Base-by-base conservation (phyloP, 441 rosid genomes). In the Omphalea diandra region DNA sequence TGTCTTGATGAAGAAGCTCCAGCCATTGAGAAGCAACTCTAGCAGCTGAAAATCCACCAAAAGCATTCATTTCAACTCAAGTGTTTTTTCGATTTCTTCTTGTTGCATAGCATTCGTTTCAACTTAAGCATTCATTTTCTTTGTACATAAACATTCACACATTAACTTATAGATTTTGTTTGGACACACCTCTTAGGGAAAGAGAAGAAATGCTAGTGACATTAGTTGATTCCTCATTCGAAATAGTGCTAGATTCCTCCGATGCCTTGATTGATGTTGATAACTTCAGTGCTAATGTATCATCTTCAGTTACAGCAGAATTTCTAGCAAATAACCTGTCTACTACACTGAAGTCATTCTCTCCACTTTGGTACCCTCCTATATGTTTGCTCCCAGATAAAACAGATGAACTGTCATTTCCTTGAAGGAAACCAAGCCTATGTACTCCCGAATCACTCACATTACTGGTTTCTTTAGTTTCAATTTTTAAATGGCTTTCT, bases 21-120 rank as follows among this genome's bases (percentile, higher is more conserved):
- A 95, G 70, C 99, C 99, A 95, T 71, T 95, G 97, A 38, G 98
- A 85, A 74, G 98, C 97, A 59, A 92, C 87, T 31, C 81, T 85
- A 54, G 98, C 99, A 83, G 96, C 98, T 92, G 91, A 54, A 83
- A 73, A 32, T 31, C 49, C 27, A 49, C 33, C 55, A 55, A 14
- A 10, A 44, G 40, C 15, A 24, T 22, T 49, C 15, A 20, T 36
- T 17, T 29, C 40, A 44, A 43, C 60, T 20, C 6, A 67, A 24
- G 40, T 55, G 22, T 27, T n/a, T 40, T 4, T 61, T 11, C 7
- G 33, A 24, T 22, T 60, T 61, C 29, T 29, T 59, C 3, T 20
- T 52, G 6, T 27, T 33, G 26, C n/a, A n/a, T n/a, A n/a, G n/a
- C n/a, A n/a, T n/a, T n/a, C n/a, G n/a, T n/a, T n/a, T n/a, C n/a